phyloP scores from a whole-genome alignment of 345 rosid species.

The Acer campestre region DNA sequence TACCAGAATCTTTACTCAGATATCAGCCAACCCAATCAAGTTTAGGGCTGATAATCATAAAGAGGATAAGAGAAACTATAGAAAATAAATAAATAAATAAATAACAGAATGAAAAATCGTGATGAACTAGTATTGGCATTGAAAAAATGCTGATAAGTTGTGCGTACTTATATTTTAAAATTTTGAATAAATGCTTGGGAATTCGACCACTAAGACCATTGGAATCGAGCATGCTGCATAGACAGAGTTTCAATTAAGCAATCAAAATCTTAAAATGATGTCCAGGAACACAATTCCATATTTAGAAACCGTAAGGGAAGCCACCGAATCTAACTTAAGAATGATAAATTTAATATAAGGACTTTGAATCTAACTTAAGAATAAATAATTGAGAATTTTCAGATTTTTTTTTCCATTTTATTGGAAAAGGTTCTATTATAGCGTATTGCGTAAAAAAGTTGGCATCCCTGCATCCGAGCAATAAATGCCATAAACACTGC shows the following conservation, averaged over 20 bases:
- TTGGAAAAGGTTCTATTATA: not conserved
- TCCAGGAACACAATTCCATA: constrained; percentile 2
- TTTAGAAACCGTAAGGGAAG: constrained; percentile 2
- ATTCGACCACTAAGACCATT: constrained; percentile 77
- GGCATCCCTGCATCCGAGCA: not conserved
- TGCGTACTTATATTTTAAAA: constrained; percentile 77
- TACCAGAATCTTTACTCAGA: constrained; percentile 70
- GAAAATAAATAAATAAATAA: not conserved
- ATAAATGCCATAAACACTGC: not conserved
- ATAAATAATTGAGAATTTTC: not conserved
- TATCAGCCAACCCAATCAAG: not conserved
- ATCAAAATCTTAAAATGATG: constrained; percentile 17
- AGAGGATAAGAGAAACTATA: not conserved
- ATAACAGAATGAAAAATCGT: not conserved
- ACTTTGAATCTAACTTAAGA: no score
- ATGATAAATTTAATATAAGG: not conserved
- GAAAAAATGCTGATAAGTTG: constrained; percentile 5
- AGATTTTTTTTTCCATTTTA: not conserved
- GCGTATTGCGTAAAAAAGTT: not conserved
- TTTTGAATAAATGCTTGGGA: constrained; percentile 62
- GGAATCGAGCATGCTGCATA: constrained; percentile 77
- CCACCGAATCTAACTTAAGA: no score
- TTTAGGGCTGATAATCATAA: not conserved
- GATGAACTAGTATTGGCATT: not conserved
- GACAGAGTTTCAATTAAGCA: constrained; percentile 7